phyloP scores from a whole-genome alignment of 2,329 filamentous ascomycete species.

The Colletotrichum eremochloae region DNA sequence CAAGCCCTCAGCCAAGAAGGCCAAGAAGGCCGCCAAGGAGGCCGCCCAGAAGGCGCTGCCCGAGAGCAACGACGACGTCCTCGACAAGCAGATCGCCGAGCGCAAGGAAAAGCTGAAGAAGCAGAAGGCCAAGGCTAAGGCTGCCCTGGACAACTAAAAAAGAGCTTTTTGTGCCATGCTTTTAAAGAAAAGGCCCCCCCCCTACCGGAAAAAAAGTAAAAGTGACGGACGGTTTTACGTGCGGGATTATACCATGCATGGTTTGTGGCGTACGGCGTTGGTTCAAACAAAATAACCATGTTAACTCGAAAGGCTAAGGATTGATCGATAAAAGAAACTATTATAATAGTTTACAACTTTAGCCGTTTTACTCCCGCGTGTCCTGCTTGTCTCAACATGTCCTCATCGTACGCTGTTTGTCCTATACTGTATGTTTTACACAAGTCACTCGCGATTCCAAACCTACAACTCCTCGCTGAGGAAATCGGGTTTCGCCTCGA shows the following conservation, averaged over 20 bases:
- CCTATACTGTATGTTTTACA: too few species aligned
- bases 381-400: background rate
- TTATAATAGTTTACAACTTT: conserved; percentile 40
- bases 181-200: background rate
- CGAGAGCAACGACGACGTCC: conserved; percentile 64
- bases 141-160: conserved; percentile 59
- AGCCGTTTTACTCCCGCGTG: conserved; percentile 13
- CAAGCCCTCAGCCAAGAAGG: conserved; percentile 47
- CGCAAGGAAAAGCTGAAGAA: conserved; percentile 70
- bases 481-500: conserved; percentile 44
- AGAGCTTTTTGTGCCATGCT: conserved; percentile 8
- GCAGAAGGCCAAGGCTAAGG: conserved; percentile 70
- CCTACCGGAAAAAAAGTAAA: background rate
- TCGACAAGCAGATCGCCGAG: conserved; percentile 71
- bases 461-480: conserved; percentile 55
- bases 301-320: conserved; percentile 22
- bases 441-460: background rate
- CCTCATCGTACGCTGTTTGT: background rate
- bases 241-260: conserved; percentile 44
- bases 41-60: conserved; percentile 45
- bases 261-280: conserved; percentile 44
- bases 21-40: conserved; percentile 52
- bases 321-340: conserved; percentile 31
- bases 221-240: conserved; percentile 25
- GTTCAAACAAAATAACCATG: conserved; percentile 38